These are phyloP conservation scores for Trichophyton mentagrophytes DNA, from an alignment of 2,329 filamentous ascomycete genomes.

Conservation along the genomic window DNA sequence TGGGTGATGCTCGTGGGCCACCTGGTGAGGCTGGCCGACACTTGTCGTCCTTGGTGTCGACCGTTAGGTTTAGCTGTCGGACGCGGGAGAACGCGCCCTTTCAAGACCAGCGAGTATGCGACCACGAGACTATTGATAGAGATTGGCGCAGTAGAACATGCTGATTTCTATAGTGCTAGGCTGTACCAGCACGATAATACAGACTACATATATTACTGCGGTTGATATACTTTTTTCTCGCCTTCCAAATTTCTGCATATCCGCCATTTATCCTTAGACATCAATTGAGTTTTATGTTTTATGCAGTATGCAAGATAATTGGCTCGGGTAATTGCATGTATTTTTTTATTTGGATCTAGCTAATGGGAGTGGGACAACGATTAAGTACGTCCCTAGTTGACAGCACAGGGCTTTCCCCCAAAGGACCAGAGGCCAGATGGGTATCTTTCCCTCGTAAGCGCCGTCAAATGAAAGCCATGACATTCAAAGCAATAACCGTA, in stretches of 20 bases:
- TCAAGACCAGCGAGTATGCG: not conserved
- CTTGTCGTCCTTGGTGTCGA: slow-evolving; percentile 2
- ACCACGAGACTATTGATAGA: slow-evolving; percentile 1
- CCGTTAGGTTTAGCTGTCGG: slow-evolving; percentile 2
- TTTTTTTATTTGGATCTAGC: not conserved
- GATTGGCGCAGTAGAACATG: slow-evolving; percentile 7
- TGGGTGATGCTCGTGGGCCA: slow-evolving; percentile 18
- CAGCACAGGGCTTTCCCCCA: slow-evolving; percentile 98
- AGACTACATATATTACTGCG: not conserved
- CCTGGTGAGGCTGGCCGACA: slow-evolving; percentile 11
- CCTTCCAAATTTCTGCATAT: not conserved
- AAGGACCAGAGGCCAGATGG: slow-evolving; percentile 38
- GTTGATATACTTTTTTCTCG: too few relatives aligned
- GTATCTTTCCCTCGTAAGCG: slow-evolving; percentile 99
- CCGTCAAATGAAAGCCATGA: slow-evolving; percentile 42
- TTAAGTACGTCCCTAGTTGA: slow-evolving; percentile 69
- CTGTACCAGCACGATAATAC: not conserved
- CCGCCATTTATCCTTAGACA: not conserved
- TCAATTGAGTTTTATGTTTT: not conserved
- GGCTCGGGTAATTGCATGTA: not conserved
- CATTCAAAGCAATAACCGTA: slow-evolving; percentile 9
- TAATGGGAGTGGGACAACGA: slow-evolving; percentile 47
- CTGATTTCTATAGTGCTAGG: slow-evolving; percentile 5
- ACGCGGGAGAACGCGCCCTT: not conserved
- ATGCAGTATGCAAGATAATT: not conserved